phyloP scores from a whole-genome alignment of 2,329 filamentous ascomycete genomes.

The Talaromyces albobiverticillius region DNA sequence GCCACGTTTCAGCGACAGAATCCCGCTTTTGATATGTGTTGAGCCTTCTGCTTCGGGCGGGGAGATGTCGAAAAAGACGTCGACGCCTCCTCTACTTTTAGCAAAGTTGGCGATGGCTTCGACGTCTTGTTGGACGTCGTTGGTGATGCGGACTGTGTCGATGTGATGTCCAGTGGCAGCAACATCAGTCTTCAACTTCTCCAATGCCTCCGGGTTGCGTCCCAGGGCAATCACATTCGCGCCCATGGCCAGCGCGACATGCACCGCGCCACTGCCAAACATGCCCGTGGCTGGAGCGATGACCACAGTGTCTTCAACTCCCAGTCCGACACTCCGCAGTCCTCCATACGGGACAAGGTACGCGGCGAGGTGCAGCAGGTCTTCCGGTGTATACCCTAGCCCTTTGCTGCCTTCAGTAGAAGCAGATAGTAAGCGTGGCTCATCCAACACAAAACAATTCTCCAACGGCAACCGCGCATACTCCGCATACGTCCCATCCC shows the following conservation, averaged over 20 bases:
- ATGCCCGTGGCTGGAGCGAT: slow-evolving; percentile 49
- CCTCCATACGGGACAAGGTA: slow-evolving; percentile 45
- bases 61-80: slow-evolving; percentile 13
- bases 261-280: slow-evolving; percentile 48
- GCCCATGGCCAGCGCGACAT: slow-evolving; percentile 48
- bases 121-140: neutral
- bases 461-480: slow-evolving; percentile 12
- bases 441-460: slow-evolving; percentile 7
- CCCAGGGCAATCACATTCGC: slow-evolving; percentile 52
- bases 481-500: slow-evolving; percentile 11
- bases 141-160: slow-evolving; percentile 4
- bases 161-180: neutral
- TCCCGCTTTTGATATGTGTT: slow-evolving; percentile 3
- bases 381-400: slow-evolving; percentile 41
- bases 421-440: neutral
- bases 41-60: neutral
- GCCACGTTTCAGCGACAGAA: slow-evolving; percentile 6
- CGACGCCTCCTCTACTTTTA: too few species aligned
- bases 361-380: slow-evolving; percentile 35
- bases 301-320: slow-evolving; percentile 48
- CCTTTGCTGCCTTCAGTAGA: neutral
- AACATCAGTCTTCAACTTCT: neutral
- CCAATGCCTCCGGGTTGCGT: slow-evolving; percentile 28
- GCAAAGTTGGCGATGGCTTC: slow-evolving; percentile 1
- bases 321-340: slow-evolving; percentile 37